Evolutionary conservation across 2,329 filamentous ascomycete species (phyloP).

Genomic region (Hymenoscyphus repandus): DNA sequence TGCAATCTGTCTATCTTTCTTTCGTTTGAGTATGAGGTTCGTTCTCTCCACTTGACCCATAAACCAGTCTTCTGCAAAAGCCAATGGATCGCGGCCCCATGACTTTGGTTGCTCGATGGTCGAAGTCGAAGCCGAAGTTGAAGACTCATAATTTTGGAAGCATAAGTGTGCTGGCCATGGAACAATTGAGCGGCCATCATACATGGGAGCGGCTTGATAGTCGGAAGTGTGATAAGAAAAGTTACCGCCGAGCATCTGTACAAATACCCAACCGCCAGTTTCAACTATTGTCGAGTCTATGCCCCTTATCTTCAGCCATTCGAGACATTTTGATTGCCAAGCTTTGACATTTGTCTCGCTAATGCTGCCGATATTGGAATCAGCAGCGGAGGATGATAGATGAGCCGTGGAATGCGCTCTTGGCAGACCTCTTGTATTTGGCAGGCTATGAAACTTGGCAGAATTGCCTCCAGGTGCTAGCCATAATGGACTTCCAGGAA

Average conservation of each 20-base stretch:
- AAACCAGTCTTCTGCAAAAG: conserved; percentile 35
- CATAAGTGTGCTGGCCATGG: conserved; percentile 32
- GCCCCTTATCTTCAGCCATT: conserved; percentile 30
- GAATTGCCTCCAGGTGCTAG: conserved; percentile 30
- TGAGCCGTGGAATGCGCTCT: conserved; percentile 11
- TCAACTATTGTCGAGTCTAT: conserved; percentile 25
- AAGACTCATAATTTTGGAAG: conserved; percentile 23
- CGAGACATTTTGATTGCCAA: conserved; percentile 30
- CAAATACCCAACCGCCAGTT: conserved; percentile 29
- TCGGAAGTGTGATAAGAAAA: conserved; percentile 22
- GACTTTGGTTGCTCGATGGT: not conserved
- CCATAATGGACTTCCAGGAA: conserved; percentile 25
- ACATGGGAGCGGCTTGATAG: conserved; percentile 17
- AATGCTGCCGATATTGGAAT: conserved; percentile 13
- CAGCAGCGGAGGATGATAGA: conserved; percentile 15
- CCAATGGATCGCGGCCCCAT: conserved; percentile 30
- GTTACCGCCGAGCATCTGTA: conserved; percentile 25
- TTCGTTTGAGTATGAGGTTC: conserved; percentile 42
- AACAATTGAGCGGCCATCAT: conserved; percentile 26
- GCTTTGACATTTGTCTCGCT: conserved; percentile 22
- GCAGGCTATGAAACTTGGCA: conserved; percentile 25
- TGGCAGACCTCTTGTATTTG: conserved; percentile 20
- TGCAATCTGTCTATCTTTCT: conserved; percentile 43
- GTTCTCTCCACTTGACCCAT: conserved; percentile 34
- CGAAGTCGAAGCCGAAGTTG: conserved; percentile 9